Evolutionary conservation across 1,284 basidiomycete species (phyloP).

Genomic region (Sanghuangporus sanghuang): DNA sequence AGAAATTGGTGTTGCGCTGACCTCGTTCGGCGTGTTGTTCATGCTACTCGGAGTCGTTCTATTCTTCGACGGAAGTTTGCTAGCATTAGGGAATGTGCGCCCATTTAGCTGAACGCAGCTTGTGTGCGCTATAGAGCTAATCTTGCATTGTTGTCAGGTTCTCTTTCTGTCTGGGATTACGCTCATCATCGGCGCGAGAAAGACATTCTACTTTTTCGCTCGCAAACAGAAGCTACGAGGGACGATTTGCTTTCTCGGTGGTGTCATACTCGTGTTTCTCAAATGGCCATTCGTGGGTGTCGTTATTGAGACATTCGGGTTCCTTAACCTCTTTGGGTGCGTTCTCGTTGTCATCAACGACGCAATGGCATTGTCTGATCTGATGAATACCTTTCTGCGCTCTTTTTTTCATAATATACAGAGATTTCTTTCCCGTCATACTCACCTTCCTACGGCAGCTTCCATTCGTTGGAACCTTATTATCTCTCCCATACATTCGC

Average conservation of each 20-base stretch:
- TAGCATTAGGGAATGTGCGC: conserved; percentile 92
- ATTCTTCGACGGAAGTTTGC: conserved; percentile 95
- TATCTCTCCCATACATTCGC: conserved; percentile 84
- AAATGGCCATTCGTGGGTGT: conserved; percentile 95
- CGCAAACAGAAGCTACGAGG: conserved; percentile 94
- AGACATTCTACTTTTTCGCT: conserved; percentile 98
- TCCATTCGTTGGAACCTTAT: conserved; percentile 84
- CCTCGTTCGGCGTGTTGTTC: conserved; percentile 95
- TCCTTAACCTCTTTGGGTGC: conserved; percentile 96
- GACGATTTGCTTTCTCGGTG: conserved; percentile 88
- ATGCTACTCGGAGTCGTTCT: conserved; percentile 94
- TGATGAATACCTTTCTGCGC: neutral
- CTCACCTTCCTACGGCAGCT: conserved; percentile 94
- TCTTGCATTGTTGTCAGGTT: conserved; percentile 47
- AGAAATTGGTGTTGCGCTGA: conserved; percentile 97
- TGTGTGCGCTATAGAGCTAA: neutral
- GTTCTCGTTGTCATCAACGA: conserved; percentile 30
- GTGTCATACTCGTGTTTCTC: conserved; percentile 82
- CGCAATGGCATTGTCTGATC: conserved; percentile 11
- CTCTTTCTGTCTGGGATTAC: conserved; percentile 90
- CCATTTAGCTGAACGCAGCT: conserved; percentile 5
- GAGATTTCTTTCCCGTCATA: conserved; percentile 99
- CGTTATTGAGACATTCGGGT: conserved; percentile 91
- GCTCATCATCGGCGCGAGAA: conserved; percentile 91
- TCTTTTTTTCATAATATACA: conserved; percentile 29